Evolutionary conservation across 2,329 filamentous ascomycete genomes (phyloP).

Genomic region (Fusarium sororula): DNA sequence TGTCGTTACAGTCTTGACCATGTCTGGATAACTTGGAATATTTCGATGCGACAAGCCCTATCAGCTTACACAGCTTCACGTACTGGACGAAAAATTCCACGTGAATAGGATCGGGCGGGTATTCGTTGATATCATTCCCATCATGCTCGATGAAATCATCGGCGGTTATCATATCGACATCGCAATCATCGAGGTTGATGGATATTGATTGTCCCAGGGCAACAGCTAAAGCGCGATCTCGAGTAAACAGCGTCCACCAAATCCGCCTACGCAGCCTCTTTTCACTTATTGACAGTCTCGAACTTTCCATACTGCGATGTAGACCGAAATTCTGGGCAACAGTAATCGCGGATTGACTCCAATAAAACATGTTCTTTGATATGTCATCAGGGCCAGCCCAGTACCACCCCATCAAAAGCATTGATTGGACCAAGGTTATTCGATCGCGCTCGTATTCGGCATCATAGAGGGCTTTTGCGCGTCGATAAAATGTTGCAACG

Average conservation of each 20-base stretch:
- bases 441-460: background rate
- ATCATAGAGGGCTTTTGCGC: background rate
- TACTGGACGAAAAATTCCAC: background rate
- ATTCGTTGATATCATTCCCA: background rate
- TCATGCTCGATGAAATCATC: background rate
- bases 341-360: background rate
- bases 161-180: background rate
- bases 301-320: background rate
- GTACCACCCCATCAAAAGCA: background rate
- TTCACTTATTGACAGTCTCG: background rate
- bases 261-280: background rate
- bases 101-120: background rate
- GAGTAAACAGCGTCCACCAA: background rate
- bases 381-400: background rate
- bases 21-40: background rate
- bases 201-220: background rate
- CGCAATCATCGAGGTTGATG: background rate
- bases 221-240: background rate
- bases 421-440: background rate
- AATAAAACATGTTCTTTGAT: background rate
- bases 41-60: background rate
- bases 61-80: background rate
- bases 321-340: background rate
- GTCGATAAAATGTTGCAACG: background rate
- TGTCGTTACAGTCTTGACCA: background rate